Percentiles rank a stretch among this genome's conserved stretches.
phyloP scores from a whole-genome alignment of 2,329 filamentous ascomycete genomes.

The Penicillium janthinellum region DNA sequence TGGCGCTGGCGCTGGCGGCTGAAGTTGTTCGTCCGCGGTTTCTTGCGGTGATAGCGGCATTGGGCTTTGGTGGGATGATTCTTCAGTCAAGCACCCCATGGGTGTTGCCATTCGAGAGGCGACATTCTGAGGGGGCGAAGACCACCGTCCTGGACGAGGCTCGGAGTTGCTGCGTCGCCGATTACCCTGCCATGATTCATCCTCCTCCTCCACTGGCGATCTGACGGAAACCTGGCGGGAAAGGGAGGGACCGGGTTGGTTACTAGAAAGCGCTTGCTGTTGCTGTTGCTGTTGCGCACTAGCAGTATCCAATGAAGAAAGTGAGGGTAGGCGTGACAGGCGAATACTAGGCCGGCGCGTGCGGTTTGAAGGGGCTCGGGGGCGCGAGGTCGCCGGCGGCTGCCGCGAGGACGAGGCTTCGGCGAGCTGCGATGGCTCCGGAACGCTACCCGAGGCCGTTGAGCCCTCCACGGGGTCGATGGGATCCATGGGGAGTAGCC shows the following conservation, averaged over 20 bases:
- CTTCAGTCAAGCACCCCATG: constrained; percentile 37
- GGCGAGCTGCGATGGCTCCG: constrained; percentile 16
- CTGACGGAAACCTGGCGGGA: constrained; percentile 16
- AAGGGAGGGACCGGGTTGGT: constrained; percentile 20
- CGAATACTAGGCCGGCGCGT: constrained; percentile 38
- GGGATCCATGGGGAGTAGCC: constrained; percentile 37
- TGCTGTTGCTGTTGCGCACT: constrained; percentile 10
- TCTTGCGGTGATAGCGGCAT: constrained; percentile 6
- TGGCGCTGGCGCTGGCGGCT: constrained; percentile 20
- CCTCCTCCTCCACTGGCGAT: constrained; percentile 27
- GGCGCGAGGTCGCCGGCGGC: constrained; percentile 20
- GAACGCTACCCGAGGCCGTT: constrained; percentile 10
- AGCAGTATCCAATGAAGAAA: constrained; percentile 20
- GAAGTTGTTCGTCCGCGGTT: constrained; percentile 14
- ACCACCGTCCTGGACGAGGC: constrained; percentile 40
- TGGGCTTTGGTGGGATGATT: constrained; percentile 28
- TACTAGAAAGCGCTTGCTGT: constrained; percentile 11
- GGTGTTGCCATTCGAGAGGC: constrained; percentile 27
- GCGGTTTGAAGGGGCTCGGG: constrained; percentile 27
- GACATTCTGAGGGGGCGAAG: constrained; percentile 26
- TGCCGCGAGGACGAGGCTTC: constrained; percentile 20
- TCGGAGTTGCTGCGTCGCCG: constrained; percentile 47
- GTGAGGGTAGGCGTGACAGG: constrained; percentile 25
- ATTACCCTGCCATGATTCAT: constrained; percentile 30
- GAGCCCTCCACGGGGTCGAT: constrained; percentile 38